Conservation (phyloP, 2,329 filamentous ascomycete species). For the Colletotrichum sp. region DNA sequence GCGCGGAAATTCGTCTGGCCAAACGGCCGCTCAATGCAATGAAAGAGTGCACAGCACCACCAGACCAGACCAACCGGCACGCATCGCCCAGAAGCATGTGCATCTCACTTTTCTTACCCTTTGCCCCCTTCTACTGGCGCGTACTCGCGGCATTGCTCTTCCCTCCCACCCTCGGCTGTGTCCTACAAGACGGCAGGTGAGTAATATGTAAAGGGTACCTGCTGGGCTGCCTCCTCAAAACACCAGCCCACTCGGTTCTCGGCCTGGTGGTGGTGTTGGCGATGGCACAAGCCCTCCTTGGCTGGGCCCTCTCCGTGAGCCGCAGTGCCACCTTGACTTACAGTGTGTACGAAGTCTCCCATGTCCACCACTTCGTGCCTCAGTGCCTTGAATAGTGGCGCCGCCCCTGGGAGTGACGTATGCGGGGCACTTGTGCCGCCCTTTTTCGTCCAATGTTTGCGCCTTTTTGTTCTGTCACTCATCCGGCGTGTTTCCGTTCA, state of each 20-base stretch:
- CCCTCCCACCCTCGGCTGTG: background rate
- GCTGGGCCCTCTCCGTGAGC: background rate
- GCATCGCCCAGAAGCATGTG: slow-evolving; percentile 12
- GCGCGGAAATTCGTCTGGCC: background rate
- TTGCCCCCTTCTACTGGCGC: background rate
- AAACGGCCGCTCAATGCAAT: background rate
- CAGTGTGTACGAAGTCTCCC: background rate
- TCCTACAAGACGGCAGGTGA: background rate
- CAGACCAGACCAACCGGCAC: background rate
- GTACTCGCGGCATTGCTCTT: slow-evolving; percentile 1
- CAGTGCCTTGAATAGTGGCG: background rate
- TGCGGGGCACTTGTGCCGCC: slow-evolving; percentile 5
- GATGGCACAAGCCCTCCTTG: background rate
- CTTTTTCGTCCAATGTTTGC: background rate
- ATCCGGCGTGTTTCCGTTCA: background rate
- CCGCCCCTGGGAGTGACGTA: slow-evolving; percentile 16
- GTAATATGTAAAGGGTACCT: background rate
- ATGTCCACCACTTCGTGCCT: background rate
- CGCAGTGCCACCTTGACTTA: background rate
- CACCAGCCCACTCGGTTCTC: background rate
- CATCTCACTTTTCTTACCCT: background rate
- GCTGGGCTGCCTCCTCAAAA: slow-evolving; percentile 11
- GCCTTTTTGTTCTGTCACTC: background rate
- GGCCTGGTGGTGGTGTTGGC: background rate
- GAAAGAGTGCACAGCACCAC: background rate